phyloP scores from a whole-genome alignment of 805 yeast species.

The Candida awuae region DNA sequence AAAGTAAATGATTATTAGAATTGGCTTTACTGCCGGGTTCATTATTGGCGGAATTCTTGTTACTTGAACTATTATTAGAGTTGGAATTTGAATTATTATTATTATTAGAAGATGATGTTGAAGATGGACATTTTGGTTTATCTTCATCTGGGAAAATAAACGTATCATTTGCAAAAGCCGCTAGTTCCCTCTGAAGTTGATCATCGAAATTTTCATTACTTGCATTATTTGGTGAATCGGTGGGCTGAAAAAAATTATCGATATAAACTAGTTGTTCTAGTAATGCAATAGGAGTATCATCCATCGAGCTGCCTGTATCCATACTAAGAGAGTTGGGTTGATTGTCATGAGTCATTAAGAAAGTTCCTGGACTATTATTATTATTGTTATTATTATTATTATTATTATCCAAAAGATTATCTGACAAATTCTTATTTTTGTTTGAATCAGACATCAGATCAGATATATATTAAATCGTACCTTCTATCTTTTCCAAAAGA shows the following conservation, averaged over 20 bases:
- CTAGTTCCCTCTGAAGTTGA: slow-evolving; percentile 54
- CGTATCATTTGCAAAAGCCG: slow-evolving; percentile 77
- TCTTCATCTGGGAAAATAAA: slow-evolving; percentile 80
- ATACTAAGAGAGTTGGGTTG: neutral
- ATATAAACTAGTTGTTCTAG: slow-evolving; percentile 74
- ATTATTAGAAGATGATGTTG: slow-evolving; percentile 9
- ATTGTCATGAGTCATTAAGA: neutral
- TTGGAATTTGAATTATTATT: neutral
- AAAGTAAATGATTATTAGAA: slow-evolving; percentile 7
- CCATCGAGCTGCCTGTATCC: slow-evolving; percentile 10
- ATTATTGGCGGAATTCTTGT: slow-evolving; percentile 5
- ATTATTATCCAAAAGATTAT: neutral
- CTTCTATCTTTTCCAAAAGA: too few relatives aligned
- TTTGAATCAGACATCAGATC: neutral
- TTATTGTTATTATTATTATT: slow-evolving; percentile 4
- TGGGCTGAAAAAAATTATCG: slow-evolving; percentile 61
- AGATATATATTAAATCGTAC: too few relatives aligned
- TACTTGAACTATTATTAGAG: neutral
- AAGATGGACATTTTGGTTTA: too few relatives aligned
- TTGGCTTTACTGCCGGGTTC: neutral
- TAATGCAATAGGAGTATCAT: slow-evolving; percentile 37
- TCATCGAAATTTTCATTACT: slow-evolving; percentile 39
- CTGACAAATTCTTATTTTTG: neutral
- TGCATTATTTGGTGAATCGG: slow-evolving; percentile 13
- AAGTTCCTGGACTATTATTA: neutral